Base-by-base conservation (phyloP, 371 early-diverging fungal species). In the Saksenaea vasiformis region DNA sequence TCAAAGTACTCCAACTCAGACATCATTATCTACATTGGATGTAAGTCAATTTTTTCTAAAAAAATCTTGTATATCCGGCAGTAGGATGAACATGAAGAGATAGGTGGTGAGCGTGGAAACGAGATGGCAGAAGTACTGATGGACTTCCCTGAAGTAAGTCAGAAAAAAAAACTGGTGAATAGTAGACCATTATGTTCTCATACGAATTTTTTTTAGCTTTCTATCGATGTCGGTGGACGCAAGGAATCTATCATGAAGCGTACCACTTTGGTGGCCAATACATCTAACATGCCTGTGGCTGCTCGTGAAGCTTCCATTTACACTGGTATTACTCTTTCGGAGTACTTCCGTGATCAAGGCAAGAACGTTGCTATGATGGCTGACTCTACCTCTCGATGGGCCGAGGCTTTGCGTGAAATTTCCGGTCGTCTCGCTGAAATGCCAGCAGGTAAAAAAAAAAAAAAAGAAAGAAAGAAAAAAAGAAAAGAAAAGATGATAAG, bases 211-310 rank as follows among this genome's bases (percentile, higher is more conserved):
- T 11, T 34, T 63, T 61, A 91, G 90, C 85, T 98, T 36, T 90
- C 91, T 0, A 94, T 95, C 62, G 95, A 94, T 67, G 83, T 97
- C 35, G 92, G 95, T 37, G 98, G 95, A 15, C 89, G 92, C 60
- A 84, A 96, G 72, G 99, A 98, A 77, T 94, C 96, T 39, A 99
- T 99, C 78, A 99, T 99, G 99, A 97, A 99, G 89, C 93, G 99
- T 79, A 99, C 99, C 15, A 97, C 99, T 17, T 87, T 99, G 36
- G 98, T 99, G 11, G 99, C 99, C 67, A 99, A 99, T 85, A 99
- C 99, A 14, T 99, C 99, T 75, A 99, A 99, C 90, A 99, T 99
- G 99, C 99, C 99, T 71, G 99, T 99, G 61, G 99, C 99, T 74
- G 99, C 99, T 65, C 95, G 99, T 85, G 99, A 99, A 87, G 99